Evolutionary conservation across 768 basidiomycete species (phyloP), one percentile per base, ranked within the genome.

Genomic region (Floccularia luteovirens): DNA sequence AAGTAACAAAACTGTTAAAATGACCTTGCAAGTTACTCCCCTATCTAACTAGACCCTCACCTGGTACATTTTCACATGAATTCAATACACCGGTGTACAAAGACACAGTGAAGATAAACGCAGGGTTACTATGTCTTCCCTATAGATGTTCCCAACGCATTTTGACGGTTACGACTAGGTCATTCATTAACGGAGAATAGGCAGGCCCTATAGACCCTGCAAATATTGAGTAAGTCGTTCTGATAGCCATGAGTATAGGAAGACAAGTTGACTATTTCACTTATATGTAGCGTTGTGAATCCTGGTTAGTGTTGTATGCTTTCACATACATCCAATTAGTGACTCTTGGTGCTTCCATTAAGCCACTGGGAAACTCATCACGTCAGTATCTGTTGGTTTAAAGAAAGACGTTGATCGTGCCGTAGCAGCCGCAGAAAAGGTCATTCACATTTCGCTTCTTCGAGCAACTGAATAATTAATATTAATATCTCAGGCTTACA

Each of bases 81-180:
- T 82, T 81, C 47, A 57, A 79, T 34, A 72, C 70, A 5, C 63
- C 62, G 30, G 46, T 61, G 44, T 83, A 60, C 74, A 82, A 76
- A 58, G 79, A 77, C n/a, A 62, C 64, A 35, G 63, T 67, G 14
- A 63, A 64, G 4, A 62, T 85, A 45, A 62, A 65, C 49, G 82
- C 83, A 2, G 85, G 87, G 50, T 49, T 83, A 47, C 85, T 75
- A n/a, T n/a, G n/a, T n/a, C n/a, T n/a, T n/a, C n/a, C n/a, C n/a
- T n/a, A n/a, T n/a, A n/a, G n/a, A n/a, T n/a, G n/a, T n/a, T n/a
- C n/a, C n/a, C n/a, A n/a, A n/a, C n/a, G n/a, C n/a, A n/a, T n/a
- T n/a, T n/a, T n/a, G n/a, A n/a, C n/a, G n/a, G n/a, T n/a, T n/a
- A n/a, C n/a, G n/a, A 10, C 16, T 41, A 52, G 48, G 22, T 20